A percentile compares a stretch with the other conserved stretches of the same genome.
These are phyloP conservation scores for Citrus mangshanensis DNA, from an alignment of 345 rosid genomes.

Conservation along the genomic window DNA sequence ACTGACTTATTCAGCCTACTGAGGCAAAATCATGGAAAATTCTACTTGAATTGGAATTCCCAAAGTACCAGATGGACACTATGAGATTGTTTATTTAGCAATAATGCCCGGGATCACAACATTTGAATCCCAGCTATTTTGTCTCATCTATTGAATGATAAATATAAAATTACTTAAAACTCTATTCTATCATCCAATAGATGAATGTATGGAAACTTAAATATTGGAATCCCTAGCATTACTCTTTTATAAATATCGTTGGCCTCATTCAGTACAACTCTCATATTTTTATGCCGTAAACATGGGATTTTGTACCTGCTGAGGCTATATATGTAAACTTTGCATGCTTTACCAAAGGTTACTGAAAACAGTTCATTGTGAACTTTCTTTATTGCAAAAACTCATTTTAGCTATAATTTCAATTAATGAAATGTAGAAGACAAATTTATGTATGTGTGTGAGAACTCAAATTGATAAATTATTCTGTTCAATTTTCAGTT, in stretches of 20 bases:
- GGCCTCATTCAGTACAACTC: not conserved
- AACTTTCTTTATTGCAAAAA: not conserved
- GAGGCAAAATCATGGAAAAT: not conserved
- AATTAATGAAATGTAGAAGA: not conserved
- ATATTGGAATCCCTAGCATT: not conserved
- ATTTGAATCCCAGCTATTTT: no score
- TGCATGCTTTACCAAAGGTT: not conserved
- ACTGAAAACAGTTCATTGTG: not conserved
- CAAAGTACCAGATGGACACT: not conserved
- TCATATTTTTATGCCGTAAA: not conserved
- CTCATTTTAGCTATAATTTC: not conserved
- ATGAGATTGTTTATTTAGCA: not conserved
- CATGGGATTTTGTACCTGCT: not conserved
- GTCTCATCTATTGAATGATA: no score
- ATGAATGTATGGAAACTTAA: no score
- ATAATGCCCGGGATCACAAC: no score
- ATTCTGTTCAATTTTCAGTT: conserved; percentile 43
- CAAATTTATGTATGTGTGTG: not conserved
- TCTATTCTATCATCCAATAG: no score
- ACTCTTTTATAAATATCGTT: not conserved
- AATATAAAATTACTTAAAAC: no score
- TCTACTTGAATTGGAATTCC: not conserved
- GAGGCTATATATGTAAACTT: not conserved
- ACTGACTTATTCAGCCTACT: not conserved
- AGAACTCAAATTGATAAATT: not conserved